Evolutionary conservation across 2,329 filamentous ascomycete genomes (phyloP).

Genomic region (Penicillium sp.): DNA sequence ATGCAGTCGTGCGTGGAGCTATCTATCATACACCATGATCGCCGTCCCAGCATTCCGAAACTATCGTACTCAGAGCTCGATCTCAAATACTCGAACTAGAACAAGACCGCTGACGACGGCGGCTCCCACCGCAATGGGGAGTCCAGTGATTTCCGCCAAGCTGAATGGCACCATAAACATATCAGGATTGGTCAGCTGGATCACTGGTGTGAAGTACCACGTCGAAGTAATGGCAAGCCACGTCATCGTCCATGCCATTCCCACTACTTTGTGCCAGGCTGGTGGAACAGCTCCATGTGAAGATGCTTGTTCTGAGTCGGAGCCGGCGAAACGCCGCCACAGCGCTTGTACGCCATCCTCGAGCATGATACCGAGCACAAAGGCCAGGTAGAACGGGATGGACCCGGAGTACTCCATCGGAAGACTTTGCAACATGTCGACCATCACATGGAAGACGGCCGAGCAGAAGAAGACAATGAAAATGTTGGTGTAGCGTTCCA

Average conservation of each 20-base stretch:
- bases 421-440: not conserved
- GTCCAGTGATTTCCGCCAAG: slow-evolving; percentile 4
- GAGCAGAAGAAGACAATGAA: slow-evolving; percentile 30
- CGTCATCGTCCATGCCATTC: slow-evolving; percentile 11
- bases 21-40: too few relatives aligned
- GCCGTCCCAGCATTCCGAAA: too few relatives aligned
- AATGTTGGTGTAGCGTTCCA: slow-evolving; percentile 29
- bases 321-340: slow-evolving; percentile 10
- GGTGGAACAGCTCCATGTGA: not conserved
- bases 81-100: not conserved
- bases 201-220: slow-evolving; percentile 15
- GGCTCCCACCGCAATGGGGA: not conserved
- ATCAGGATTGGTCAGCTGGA: slow-evolving; percentile 5
- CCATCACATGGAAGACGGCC: slow-evolving; percentile 20
- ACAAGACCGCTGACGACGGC: not conserved
- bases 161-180: slow-evolving; percentile 13
- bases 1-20: too few relatives aligned
- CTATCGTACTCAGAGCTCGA: slow-evolving; percentile 3
- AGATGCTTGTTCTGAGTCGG: too few relatives aligned
- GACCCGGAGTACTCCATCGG: slow-evolving; percentile 13
- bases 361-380: slow-evolving; percentile 27
- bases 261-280: slow-evolving; percentile 13
- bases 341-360: slow-evolving; percentile 27
- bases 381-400: slow-evolving; percentile 24
- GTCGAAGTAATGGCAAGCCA: slow-evolving; percentile 20